phyloP scores from a whole-genome alignment of 2,329 filamentous ascomycete genomes.

The Stagonosporopsis chrysanthemi region DNA sequence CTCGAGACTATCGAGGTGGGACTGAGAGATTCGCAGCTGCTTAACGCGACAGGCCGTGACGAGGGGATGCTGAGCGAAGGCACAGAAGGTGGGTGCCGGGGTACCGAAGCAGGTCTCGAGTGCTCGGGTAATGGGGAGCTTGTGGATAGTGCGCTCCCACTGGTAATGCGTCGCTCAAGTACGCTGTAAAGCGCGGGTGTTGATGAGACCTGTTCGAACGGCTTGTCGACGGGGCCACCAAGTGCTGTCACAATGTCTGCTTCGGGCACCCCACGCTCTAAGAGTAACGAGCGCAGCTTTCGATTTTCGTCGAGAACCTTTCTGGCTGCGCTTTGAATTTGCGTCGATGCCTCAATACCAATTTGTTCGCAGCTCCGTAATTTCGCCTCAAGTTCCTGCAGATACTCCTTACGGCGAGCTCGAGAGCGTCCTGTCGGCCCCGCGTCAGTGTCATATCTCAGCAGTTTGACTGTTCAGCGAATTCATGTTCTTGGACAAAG shows the following conservation, averaged over 20 bases:
- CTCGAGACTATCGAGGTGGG: constrained; percentile 44
- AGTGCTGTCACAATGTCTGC: constrained; percentile 56
- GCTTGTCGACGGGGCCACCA: constrained; percentile 31
- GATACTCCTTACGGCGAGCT: constrained; percentile 75
- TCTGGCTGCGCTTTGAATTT: constrained; percentile 74
- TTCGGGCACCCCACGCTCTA: constrained; percentile 64
- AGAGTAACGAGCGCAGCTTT: constrained; percentile 66
- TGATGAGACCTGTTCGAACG: constrained; percentile 40
- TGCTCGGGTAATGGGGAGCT: constrained; percentile 27
- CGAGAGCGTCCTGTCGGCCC: constrained; percentile 65
- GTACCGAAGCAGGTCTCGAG: constrained; percentile 23
- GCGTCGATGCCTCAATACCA: constrained; percentile 72
- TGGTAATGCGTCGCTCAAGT: constrained; percentile 42
- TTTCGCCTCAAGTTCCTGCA: constrained; percentile 72
- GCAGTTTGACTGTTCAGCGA: neutral
- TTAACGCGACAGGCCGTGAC: constrained; percentile 31
- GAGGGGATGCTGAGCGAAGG: constrained; percentile 34
- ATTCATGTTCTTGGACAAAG: neutral
- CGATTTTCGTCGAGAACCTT: constrained; percentile 74
- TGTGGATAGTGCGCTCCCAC: constrained; percentile 29
- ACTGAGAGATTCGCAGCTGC: constrained; percentile 39
- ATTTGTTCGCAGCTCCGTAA: constrained; percentile 68
- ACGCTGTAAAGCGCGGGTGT: constrained; percentile 38
- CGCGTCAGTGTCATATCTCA: constrained; percentile 15
- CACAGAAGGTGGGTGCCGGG: constrained; percentile 29